Conservation (phyloP, 192 early-diverging fungal genomes). For the Chytriomyces sp. region DNA sequence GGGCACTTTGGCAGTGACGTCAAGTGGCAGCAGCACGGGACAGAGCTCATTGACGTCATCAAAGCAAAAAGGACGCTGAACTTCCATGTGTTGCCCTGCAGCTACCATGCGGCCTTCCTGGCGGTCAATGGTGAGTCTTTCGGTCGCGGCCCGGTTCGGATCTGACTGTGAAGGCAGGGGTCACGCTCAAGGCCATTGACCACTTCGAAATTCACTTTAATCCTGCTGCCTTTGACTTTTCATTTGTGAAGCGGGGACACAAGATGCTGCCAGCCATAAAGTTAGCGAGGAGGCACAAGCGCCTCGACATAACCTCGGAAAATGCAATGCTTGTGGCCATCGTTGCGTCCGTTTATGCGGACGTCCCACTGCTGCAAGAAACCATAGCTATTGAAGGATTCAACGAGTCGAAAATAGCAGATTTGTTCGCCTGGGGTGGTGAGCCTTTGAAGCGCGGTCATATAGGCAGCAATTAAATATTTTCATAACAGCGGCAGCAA, state of each 20-base stretch:
- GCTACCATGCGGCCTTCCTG: constrained; percentile 19
- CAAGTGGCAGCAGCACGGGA: background rate
- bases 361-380: background rate
- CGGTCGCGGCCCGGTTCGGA: no score
- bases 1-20: background rate
- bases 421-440: constrained; percentile 14
- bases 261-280: constrained; percentile 9
- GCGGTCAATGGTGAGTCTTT: constrained; percentile 8
- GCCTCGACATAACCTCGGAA: background rate
- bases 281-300: background rate
- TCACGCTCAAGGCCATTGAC: background rate
- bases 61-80: constrained; percentile 19
- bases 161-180: no score
- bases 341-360: background rate
- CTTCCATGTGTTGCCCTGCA: constrained; percentile 1
- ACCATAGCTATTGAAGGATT: background rate
- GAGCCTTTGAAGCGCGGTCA: no score
- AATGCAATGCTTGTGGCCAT: constrained; percentile 13
- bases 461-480: no score
- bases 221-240: background rate
- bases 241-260: background rate
- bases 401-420: background rate
- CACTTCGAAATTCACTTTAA: constrained; percentile 27
- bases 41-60: constrained; percentile 3
- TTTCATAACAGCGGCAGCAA: background rate